phyloP scores from a whole-genome alignment of 352 stramenopile species.

The Phytophthora hybrid region DNA sequence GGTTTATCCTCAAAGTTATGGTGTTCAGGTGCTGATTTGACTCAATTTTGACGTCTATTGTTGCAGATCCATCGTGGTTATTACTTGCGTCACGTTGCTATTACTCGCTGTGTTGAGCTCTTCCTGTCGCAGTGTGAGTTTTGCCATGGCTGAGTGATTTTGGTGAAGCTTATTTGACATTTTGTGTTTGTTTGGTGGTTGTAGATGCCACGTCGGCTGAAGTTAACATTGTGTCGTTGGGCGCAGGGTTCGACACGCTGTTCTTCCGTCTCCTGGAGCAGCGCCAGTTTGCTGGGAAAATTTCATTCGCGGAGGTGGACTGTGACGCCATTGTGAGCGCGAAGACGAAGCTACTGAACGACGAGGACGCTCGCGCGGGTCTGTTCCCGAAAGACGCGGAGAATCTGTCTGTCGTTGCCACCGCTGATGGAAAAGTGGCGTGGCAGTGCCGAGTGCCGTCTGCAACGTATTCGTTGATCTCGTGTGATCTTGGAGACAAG shows the following conservation, averaged over 20 bases:
- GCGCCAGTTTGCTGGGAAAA: conserved; percentile 20
- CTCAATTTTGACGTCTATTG: not conserved
- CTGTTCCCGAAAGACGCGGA: conserved; percentile 41
- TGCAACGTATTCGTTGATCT: conserved; percentile 54
- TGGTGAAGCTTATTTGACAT: too few species aligned
- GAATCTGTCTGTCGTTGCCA: conserved; percentile 12
- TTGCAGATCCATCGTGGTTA: conserved; percentile 81
- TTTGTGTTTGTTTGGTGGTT: conserved; percentile 7
- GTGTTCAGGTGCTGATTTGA: not conserved
- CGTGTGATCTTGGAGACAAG: conserved; percentile 69
- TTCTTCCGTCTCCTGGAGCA: conserved; percentile 69
- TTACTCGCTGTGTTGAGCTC: conserved; percentile 57
- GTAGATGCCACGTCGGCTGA: conserved; percentile 27
- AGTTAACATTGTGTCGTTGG: conserved; percentile 75
- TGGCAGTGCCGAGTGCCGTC: conserved; percentile 38
- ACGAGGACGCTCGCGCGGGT: conserved; percentile 25
- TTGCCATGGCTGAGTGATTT: not conserved
- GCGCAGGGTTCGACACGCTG: conserved; percentile 78
- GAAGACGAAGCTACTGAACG: conserved; percentile 56
- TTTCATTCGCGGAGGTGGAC: conserved; percentile 70
- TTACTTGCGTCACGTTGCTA: conserved; percentile 71
- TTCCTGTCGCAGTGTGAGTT: conserved; percentile 56
- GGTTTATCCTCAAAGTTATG: not conserved
- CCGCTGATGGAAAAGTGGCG: conserved; percentile 15
- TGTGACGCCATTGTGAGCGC: conserved; percentile 59